Evolutionary conservation across 768 basidiomycete species (phyloP).

Genomic region (Leccinum broughii): DNA sequence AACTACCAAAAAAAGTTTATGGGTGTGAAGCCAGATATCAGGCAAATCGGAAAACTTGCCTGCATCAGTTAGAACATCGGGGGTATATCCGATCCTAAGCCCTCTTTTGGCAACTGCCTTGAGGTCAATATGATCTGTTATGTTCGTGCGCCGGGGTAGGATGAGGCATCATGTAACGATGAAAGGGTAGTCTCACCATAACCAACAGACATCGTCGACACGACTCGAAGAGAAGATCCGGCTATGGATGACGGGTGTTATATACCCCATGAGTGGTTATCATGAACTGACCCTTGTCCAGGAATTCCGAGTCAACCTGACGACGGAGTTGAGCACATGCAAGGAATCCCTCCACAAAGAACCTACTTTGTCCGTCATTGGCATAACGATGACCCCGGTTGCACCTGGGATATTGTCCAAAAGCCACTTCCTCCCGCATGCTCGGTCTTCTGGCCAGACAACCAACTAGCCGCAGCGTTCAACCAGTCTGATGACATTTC

Average conservation of each 20-base stretch:
- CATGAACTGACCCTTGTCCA: constrained; percentile 35
- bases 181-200: constrained; percentile 52
- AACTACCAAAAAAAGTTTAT: constrained; percentile 48
- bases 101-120: constrained; percentile 55
- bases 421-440: constrained; percentile 68
- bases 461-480: constrained; percentile 39
- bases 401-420: constrained; percentile 70
- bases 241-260: constrained; percentile 42
- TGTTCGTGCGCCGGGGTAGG: neutral
- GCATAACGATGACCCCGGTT: constrained; percentile 59
- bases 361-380: constrained; percentile 65
- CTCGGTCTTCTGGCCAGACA: constrained; percentile 52
- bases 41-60: constrained; percentile 42
- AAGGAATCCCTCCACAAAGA: neutral
- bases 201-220: constrained; percentile 93
- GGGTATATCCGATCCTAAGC: constrained; percentile 86
- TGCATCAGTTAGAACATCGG: constrained; percentile 90
- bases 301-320: constrained; percentile 72
- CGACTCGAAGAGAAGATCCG: constrained; percentile 71
- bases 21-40: neutral
- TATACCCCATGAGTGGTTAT: neutral
- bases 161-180: neutral
- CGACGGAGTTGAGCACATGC: neutral
- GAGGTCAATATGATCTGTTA: constrained; percentile 80
- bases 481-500: neutral